Evolutionary conservation across 2,329 filamentous ascomycete species (phyloP).

Genomic region (Colletotrichum sansevieriae): DNA sequence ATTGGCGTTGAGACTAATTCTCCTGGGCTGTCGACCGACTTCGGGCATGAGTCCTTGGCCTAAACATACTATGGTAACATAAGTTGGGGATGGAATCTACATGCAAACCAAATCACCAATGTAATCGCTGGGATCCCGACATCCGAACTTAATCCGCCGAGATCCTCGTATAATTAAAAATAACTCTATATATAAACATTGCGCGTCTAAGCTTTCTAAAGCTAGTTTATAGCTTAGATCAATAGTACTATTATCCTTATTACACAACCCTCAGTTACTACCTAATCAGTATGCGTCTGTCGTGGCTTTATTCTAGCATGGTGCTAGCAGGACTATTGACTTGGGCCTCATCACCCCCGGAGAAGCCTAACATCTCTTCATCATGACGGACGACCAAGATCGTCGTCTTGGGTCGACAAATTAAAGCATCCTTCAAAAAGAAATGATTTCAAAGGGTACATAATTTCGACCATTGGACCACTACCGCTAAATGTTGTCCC

Average conservation of each 20-base stretch:
- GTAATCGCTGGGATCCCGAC: background rate
- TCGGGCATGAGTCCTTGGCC: background rate
- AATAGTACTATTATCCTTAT: too few species aligned
- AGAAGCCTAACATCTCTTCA: constrained; percentile 45
- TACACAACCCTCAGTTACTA: too few species aligned
- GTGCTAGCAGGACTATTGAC: background rate
- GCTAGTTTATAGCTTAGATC: too few species aligned
- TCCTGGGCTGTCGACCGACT: background rate
- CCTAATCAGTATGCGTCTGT: background rate
- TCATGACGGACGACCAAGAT: constrained; percentile 46
- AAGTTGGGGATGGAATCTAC: too few species aligned
- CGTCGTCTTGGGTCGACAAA: constrained; percentile 41
- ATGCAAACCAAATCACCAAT: too few species aligned
- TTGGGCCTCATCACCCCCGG: accelerated
- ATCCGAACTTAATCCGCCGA: background rate
- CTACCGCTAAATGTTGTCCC: constrained; percentile 47
- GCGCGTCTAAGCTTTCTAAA: too few species aligned
- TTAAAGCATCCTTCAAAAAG: constrained; percentile 43
- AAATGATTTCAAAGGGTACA: constrained; percentile 44
- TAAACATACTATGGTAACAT: too few species aligned
- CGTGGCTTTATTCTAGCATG: background rate
- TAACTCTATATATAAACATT: background rate
- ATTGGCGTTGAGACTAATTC: background rate
- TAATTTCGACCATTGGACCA: constrained; percentile 48
- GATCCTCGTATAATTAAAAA: background rate